Percentiles rank a stretch among this genome's conserved stretches.
These are phyloP conservation scores for Cercospora sp. DNA, from an alignment of 2,329 filamentous ascomycete genomes.

Conservation along the genomic window DNA sequence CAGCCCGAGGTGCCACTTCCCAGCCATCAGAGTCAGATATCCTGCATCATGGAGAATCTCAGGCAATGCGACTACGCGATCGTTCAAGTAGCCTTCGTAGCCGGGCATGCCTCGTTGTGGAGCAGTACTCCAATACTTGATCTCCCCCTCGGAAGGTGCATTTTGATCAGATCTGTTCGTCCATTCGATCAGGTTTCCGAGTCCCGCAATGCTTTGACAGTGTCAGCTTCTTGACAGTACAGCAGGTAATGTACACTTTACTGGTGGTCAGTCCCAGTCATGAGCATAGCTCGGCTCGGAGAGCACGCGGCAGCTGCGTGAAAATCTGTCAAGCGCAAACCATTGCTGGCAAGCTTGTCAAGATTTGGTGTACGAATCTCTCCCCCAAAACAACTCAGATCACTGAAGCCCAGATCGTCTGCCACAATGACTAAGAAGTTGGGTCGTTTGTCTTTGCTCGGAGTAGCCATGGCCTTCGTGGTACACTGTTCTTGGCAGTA, in stretches of 20 bases:
- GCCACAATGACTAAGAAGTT: conserved; percentile 59
- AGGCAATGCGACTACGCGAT: conserved; percentile 59
- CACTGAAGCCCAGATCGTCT: conserved; percentile 44
- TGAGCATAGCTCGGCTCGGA: conserved; percentile 65
- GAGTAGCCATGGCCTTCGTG: neutral
- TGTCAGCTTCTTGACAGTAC: neutral
- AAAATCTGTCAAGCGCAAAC: conserved; percentile 64
- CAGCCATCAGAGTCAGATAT: conserved; percentile 62
- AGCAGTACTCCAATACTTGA: conserved; percentile 50
- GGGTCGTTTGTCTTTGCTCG: conserved; percentile 47
- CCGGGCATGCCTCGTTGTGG: conserved; percentile 60
- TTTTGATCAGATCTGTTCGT: conserved; percentile 57
- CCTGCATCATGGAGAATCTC: conserved; percentile 61
- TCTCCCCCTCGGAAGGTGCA: conserved; percentile 52
- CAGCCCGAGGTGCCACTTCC: conserved; percentile 65
- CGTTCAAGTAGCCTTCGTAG: conserved; percentile 65
- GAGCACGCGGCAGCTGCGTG: conserved; percentile 66
- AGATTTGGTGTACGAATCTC: conserved; percentile 63
- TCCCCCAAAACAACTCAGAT: conserved; percentile 60
- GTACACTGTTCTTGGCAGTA: neutral
- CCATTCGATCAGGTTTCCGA: conserved; percentile 62
- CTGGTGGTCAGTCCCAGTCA: conserved; percentile 65
- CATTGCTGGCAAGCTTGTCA: conserved; percentile 50
- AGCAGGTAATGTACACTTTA: neutral
- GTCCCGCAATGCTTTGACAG: conserved; percentile 50